Evolutionary conservation across 2,329 filamentous ascomycete genomes (phyloP), one percentile per base, ranked within the genome.

Genomic region (Nakataea oryzae): DNA sequence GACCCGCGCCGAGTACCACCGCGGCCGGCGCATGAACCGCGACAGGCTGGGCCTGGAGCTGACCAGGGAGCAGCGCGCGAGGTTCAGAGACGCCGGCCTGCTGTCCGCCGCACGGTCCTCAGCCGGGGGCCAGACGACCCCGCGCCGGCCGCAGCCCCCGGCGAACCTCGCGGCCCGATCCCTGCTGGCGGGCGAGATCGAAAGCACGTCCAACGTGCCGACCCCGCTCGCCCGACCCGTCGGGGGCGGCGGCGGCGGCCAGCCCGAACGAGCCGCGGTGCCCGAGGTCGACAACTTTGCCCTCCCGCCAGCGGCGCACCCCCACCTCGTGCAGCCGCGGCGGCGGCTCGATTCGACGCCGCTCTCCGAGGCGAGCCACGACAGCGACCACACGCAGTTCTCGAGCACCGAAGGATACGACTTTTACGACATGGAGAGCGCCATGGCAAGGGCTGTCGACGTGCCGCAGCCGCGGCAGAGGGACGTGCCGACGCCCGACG

Each of bases 391-490:
- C 54, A 77, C 78, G 7, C 77, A 80, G 27, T 66, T 73, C n/a
- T 81, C 80, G 14, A 81, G 76, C 67, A 83, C 80, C 1, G 84
- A 86, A 65, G 85, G 85, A 0, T 87, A 87, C 67, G 85, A 87
- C 70, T 87, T 87, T 67, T 87, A 87, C 68, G 85, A 84, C 67
- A 74, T 84, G 30, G 83, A 84, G n/a, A n/a, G n/a, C n/a, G 79
- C 76, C 30, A 71, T 81, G 62, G 73, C 74, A 59, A 75, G 75
- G 57, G 81, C 80, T 8, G 81, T 85, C 58, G 81, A 86, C 64
- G 79, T 85, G 59, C 81, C 79, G 11, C 66, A 70, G 11, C 69
- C 77, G 7, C 75, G 71, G 61, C 34, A 56, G 26, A 76, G 74
- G 65, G 74, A 74, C 61, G 71, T 73, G 6, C 65, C 75, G 7